Conservation (phyloP, 2,329 filamentous ascomycete species). For the Chrysosphaeria jannelii region DNA sequence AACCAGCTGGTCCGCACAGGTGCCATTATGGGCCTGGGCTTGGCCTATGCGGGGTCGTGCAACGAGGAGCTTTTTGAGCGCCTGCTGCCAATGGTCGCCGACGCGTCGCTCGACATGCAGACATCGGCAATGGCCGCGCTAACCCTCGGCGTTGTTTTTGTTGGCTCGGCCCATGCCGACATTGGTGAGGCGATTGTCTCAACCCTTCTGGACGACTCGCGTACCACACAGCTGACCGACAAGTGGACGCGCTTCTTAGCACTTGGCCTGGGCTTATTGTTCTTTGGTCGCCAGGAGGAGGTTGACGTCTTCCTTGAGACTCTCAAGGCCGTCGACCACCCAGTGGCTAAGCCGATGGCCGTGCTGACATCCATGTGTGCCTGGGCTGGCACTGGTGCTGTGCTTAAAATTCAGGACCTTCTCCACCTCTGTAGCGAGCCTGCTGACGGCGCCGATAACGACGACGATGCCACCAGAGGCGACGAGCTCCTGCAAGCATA, state of each 20-base stretch:
- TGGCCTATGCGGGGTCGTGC: slow-evolving; percentile 84
- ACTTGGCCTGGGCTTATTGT: slow-evolving; percentile 71
- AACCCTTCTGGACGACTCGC: slow-evolving; percentile 78
- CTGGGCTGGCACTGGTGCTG: slow-evolving; percentile 90
- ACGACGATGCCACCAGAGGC: slow-evolving; percentile 60
- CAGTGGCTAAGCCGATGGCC: slow-evolving; percentile 85
- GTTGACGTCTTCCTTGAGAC: slow-evolving; percentile 96
- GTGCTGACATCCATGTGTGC: slow-evolving; percentile 90
- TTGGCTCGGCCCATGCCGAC: slow-evolving; percentile 73
- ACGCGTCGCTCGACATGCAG: slow-evolving; percentile 72
- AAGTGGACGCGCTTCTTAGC: slow-evolving; percentile 97
- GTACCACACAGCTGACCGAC: slow-evolving; percentile 70
- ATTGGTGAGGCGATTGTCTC: slow-evolving; percentile 79
- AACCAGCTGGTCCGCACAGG: slow-evolving; percentile 51
- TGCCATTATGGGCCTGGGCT: slow-evolving; percentile 81
- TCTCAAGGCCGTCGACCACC: slow-evolving; percentile 85
- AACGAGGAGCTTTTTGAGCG: slow-evolving; percentile 66
- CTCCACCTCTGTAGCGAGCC: slow-evolving; percentile 86
- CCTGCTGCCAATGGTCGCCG: slow-evolving; percentile 62
- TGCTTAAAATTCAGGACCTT: slow-evolving; percentile 88
- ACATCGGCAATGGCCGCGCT: slow-evolving; percentile 88
- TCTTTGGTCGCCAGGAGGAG: slow-evolving; percentile 90
- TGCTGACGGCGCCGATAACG: background rate
- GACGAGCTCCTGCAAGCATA: slow-evolving; percentile 91
- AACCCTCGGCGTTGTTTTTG: slow-evolving; percentile 67